Evolutionary conservation across 2,329 filamentous ascomycete species (phyloP).

Genomic region (Colletotrichum somersetense): DNA sequence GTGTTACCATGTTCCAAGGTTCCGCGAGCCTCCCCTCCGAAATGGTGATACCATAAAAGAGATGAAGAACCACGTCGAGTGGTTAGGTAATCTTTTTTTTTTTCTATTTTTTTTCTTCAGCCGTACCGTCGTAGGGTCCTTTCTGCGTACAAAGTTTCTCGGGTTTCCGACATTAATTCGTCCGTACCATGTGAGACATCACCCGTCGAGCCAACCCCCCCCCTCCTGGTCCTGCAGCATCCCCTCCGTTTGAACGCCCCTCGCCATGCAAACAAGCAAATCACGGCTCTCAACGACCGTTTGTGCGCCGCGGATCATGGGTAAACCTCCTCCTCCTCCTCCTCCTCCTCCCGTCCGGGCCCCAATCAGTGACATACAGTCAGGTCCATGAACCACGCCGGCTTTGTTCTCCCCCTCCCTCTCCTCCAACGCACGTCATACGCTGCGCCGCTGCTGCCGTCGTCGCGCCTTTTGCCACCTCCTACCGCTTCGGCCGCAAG

Average conservation of each 20-base stretch:
- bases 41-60: not conserved
- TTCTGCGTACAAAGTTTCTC: conserved; percentile 1
- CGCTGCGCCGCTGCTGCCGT: not conserved
- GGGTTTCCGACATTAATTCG: not conserved
- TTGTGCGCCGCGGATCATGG: not conserved
- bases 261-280: conserved; percentile 39
- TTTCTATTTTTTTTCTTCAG: not conserved
- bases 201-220: not conserved
- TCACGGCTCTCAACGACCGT: not conserved
- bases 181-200: conserved; percentile 6
- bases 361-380: too few species aligned
- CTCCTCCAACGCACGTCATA: not conserved
- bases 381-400: not conserved
- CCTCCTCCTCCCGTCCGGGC: not conserved
- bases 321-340: not conserved
- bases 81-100: not conserved
- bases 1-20: not conserved
- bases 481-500: conserved; percentile 56
- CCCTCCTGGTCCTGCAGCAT: not conserved
- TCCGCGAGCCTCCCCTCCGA: not conserved
- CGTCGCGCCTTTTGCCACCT: not conserved
- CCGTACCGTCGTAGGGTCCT: not conserved
- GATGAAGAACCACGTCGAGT: not conserved
- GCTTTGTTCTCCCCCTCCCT: not conserved
- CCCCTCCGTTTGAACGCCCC: conserved; percentile 22